Evolutionary conservation across 768 basidiomycete genomes (phyloP), one percentile per base, ranked within the genome.

Genomic region (Ramaria rubella): DNA sequence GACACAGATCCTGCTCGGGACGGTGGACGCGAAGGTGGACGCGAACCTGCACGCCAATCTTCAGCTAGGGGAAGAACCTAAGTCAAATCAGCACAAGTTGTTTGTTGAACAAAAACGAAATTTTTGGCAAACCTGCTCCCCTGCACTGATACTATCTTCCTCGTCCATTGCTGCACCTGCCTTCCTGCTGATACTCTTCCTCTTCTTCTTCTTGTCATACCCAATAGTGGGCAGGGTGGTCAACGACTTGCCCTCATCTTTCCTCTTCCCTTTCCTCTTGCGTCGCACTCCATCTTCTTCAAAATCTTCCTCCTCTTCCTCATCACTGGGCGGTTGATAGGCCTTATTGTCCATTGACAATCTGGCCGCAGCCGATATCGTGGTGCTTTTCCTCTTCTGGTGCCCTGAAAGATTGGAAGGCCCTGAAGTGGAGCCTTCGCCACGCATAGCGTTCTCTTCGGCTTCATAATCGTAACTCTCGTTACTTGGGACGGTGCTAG

Each of bases 321-420:
- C 62, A 61, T 87, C 86, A 7, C 83, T 86, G 55, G 68, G 67
- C 19, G 90, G 90, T 52, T 79, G 79, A 63, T 91, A 93, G 0
- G 90, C 90, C 67, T 86, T 88, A 70, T 91, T 90, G 67, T 92
- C 90, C 23, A 73, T 64, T 0, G 86, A 86, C 59, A 90, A 87
- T 30, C 84, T 81, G 62, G 67, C 64, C 38, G 54, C 59, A 7
- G 49, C 48, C 58, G 62, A 62, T 44, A 49, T 59, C 52, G 44
- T 11, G 8, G 21, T 44, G 46, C 55, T 64, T 29, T 69, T 67
- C 43, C 64, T 58, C 23, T 69, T 70, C 58, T 81, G 76, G 61
- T 74, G 85, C 26, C 86, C 82, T 3, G 33, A 9, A 23, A 5
- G 23, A 19, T 27, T 55, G 14, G 23, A 23, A 5, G 55, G 15